Evolutionary conservation across 1,284 basidiomycete genomes (phyloP), one percentile per base, ranked within the genome.

Genomic region (Malassezia dermatis): DNA sequence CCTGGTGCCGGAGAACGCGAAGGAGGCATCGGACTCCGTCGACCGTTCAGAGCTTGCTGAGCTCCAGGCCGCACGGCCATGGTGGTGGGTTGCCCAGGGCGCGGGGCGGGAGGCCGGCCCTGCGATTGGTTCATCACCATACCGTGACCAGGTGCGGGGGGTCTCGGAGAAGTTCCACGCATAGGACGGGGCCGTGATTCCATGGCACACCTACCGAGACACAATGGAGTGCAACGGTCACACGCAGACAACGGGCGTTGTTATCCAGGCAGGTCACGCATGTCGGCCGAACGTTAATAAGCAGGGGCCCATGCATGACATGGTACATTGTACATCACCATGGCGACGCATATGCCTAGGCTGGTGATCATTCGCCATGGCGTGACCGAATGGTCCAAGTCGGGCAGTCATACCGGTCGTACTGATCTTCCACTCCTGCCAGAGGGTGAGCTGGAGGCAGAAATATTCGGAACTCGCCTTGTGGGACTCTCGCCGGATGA

Each of bases 331-430:
- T 19, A 15, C 27, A 28, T 27, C 15, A 39, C 23, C 23, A 37
- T 35, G 46, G 30, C 32, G 28, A 32, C 23, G 35, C 40, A 58
- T 43, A 69, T 73, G 68, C 71, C 71, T 8, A 58, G 68, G 30
- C 63, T 74, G 34, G 64, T 73, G 34, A 56, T 74, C 15, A 63
- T 66, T 26, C 68, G 71, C 12, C 71, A 74, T 53, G 71, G 70
- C 52, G 66, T 64, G 57, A 74, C 71, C 15, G 69, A 68, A 53
- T 74, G 71, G 71, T 65, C 68, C 37, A 63, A 69, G 50, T 64
- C 59, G 12, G 69, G 70, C 12, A 64, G 66, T 55, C 70, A 74
- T 51, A 74, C 71, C 2, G 70, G 71, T 0, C 64, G 69, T 19
- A 63, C 67, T 44, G 69, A 74, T 48, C 59, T 74, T 27, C 53